A percentile compares a stretch with the other conserved stretches of the same genome.
phyloP scores from a whole-genome alignment of 1,284 basidiomycete genomes.

The Schizophyllum commune region DNA sequence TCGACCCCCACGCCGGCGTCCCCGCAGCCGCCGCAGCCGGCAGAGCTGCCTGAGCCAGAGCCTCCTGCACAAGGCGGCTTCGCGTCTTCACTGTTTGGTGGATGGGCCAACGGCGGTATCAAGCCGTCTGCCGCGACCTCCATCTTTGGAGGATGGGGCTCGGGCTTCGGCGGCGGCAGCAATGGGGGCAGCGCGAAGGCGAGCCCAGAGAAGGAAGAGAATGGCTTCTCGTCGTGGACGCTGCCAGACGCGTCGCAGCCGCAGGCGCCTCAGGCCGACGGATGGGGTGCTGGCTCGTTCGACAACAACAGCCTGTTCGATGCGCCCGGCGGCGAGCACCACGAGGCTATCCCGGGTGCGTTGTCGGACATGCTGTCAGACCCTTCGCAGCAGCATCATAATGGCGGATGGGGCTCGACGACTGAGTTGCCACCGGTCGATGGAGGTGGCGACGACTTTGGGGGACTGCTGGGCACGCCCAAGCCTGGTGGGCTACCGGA shows the following conservation, averaged over 20 bases:
- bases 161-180: neutral
- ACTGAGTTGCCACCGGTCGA: neutral
- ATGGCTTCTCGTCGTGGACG: neutral
- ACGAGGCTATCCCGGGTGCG: neutral
- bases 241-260: neutral
- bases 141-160: neutral
- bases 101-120: neutral
- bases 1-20: neutral
- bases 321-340: neutral
- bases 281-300: neutral
- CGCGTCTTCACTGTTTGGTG: neutral
- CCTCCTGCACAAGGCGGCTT: neutral
- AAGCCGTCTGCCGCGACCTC: neutral
- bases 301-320: neutral
- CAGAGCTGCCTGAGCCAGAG: neutral
- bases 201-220: neutral
- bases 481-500: neutral
- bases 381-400: neutral
- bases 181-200: neutral
- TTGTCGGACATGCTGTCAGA: neutral
- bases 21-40: neutral
- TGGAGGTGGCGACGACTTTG: neutral
- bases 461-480: neutral
- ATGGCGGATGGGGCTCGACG: neutral
- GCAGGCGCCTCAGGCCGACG: neutral